Evolutionary conservation across 805 yeast genomes (phyloP), one percentile per base, ranked within the genome.

Genomic region (Naumovozyma castellii): DNA sequence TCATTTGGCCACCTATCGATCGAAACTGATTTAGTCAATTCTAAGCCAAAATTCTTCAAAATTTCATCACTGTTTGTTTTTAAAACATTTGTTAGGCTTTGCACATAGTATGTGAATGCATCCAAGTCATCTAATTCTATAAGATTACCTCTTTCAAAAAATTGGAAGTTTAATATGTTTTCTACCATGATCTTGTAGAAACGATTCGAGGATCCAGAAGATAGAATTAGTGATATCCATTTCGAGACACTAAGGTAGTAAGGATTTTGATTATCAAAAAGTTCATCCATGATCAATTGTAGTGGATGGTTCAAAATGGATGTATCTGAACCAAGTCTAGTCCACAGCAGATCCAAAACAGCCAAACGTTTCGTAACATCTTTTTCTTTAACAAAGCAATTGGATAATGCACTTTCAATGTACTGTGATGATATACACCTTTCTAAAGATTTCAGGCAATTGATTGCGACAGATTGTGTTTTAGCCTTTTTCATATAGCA

Each of bases 401-500:
- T 65, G 0, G 84, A 65, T 2, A 88, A 46, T 0, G 85, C 82
- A 1, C 94, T 90, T 50, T 87, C 94, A 18, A 87, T 70, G 44
- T 73, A 71, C 35, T 72, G 62, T 2, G 70, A 51, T 12, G 75
- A 75, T 18, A 73, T 67, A 15, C 69, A 62, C n/a, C 71, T 57
- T 31, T 76, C 79, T 37, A 90, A 60, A 4, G 69, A 66, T 67
- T 84, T 80, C 2, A 88, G 66, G 17, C 75, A 66, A 38, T 72
- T 75, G 1, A 82, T 84, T 0, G 82, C 71, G 49, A 84, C 94
- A 1, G 81, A 79, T 51, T 85, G 94, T 41, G 43, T 70, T 67
- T 35, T 63, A 62, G 71, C 65, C 8, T 70, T 69, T 28, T 64
- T 51, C 37, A 84, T 53, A 34, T 75, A 66, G 2, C 54, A 52